Evolutionary conservation across 1,284 basidiomycete genomes (phyloP).

Genomic region (Mrakiaceae sp.): DNA sequence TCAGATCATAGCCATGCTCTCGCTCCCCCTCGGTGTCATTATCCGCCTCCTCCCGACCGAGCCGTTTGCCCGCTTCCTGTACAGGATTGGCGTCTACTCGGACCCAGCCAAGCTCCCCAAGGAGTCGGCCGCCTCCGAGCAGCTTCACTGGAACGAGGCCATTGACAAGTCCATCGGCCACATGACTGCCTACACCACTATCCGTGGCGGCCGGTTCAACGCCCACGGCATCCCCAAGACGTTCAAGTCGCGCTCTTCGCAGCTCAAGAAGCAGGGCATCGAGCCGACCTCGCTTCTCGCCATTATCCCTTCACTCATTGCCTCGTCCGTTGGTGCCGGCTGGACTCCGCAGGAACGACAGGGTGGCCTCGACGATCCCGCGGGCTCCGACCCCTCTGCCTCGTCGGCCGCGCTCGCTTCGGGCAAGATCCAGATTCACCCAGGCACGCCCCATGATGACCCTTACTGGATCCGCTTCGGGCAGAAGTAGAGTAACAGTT

Average conservation of each 20-base stretch:
- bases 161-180: constrained; percentile 73
- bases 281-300: constrained; percentile 52
- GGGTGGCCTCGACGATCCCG: constrained; percentile 52
- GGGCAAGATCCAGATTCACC: constrained; percentile 19
- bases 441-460: constrained; percentile 15
- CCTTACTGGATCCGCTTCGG: constrained; percentile 7
- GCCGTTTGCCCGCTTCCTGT: constrained; percentile 63
- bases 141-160: constrained; percentile 50
- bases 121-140: constrained; percentile 47
- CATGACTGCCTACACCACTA: constrained; percentile 61
- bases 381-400: constrained; percentile 59
- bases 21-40: constrained; percentile 75
- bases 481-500: constrained; percentile 1
- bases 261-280: constrained; percentile 27
- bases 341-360: constrained; percentile 48
- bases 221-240: constrained; percentile 60
- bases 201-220: constrained; percentile 68
- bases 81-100: constrained; percentile 52
- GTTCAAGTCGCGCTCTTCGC: constrained; percentile 56
- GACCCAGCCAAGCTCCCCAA: constrained; percentile 58
- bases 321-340: constrained; percentile 72
- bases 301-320: constrained; percentile 78
- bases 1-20: constrained; percentile 56
- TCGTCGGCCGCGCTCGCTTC: constrained; percentile 68
- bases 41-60: constrained; percentile 71